Conservation (phyloP, 257 asterid genomes). For the Linderniella brevidens region DNA sequence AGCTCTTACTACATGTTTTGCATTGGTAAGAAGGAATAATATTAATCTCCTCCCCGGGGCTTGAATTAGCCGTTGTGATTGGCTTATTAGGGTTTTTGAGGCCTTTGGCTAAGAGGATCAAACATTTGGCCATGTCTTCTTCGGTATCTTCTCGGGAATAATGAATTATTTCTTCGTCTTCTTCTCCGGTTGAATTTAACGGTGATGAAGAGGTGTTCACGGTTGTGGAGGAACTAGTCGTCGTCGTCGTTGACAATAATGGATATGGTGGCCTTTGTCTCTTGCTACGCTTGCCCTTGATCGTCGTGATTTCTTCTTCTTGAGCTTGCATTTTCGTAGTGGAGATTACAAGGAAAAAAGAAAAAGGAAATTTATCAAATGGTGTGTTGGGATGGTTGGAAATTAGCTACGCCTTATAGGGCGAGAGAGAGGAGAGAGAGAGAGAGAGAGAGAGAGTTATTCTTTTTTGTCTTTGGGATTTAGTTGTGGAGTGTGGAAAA, state of each 20-base stretch:
- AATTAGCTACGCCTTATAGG: background rate
- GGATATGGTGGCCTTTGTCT: constrained; percentile 44
- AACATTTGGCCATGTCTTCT: constrained; percentile 74
- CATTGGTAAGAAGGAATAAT: constrained; percentile 42
- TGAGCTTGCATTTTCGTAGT: constrained; percentile 23
- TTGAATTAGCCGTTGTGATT: constrained; percentile 9
- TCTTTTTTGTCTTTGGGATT: background rate
- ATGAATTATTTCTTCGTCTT: constrained; percentile 2
- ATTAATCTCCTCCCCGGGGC: constrained; percentile 12
- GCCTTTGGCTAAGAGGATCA: constrained; percentile 69
- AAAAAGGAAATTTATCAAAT: too few relatives aligned
- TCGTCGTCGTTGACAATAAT: constrained; percentile 30
- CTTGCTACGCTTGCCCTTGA: constrained; percentile 58
- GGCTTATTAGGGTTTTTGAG: constrained; percentile 9
- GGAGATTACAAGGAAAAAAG: too few relatives aligned
- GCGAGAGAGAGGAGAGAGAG: constrained; percentile 10
- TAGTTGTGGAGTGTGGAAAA: constrained; percentile 3
- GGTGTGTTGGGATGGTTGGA: too few relatives aligned
- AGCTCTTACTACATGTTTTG: constrained; percentile 60
- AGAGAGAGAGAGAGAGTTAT: constrained; percentile 5
- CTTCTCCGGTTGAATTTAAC: constrained; percentile 1
- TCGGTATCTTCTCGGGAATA: constrained; percentile 21
- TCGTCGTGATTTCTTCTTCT: constrained; percentile 13
- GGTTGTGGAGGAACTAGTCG: constrained; percentile 24
- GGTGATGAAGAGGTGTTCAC: constrained; percentile 9